A percentile compares a stretch with the other conserved stretches of the same genome.
These are phyloP conservation scores for Saussurea involucrata DNA, from an alignment of 129 eudicot species.

Conservation along the genomic window DNA sequence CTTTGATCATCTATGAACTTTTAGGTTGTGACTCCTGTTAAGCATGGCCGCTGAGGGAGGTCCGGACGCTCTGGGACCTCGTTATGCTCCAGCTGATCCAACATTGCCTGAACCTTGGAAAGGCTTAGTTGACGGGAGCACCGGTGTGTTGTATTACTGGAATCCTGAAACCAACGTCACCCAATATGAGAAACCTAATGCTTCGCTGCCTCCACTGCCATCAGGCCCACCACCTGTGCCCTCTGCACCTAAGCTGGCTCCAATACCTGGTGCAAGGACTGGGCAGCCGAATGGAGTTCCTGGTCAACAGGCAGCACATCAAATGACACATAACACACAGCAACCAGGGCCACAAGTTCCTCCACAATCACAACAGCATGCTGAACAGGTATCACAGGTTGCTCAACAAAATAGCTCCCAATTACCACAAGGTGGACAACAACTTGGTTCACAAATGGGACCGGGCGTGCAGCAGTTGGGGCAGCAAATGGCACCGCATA, in stretches of 20 bases:
- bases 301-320: slow-evolving; percentile 46
- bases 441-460: slow-evolving; percentile 38
- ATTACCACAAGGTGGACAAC: slow-evolving; percentile 29
- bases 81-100: slow-evolving; percentile 95
- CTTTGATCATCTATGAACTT: background rate
- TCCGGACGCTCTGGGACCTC: slow-evolving; percentile 62
- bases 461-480: slow-evolving; percentile 38
- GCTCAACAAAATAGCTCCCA: slow-evolving; percentile 38
- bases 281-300: slow-evolving; percentile 44
- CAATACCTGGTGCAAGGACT: slow-evolving; percentile 34
- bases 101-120: slow-evolving; percentile 94
- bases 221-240: slow-evolving; percentile 59
- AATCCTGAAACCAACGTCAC: slow-evolving; percentile 91
- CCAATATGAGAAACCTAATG: slow-evolving; percentile 81
- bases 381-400: slow-evolving; percentile 26
- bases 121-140: slow-evolving; percentile 86
- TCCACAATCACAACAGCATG: slow-evolving; percentile 34
- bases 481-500: slow-evolving; percentile 27
- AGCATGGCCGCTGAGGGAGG: slow-evolving; percentile 77
- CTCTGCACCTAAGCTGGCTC: slow-evolving; percentile 47
- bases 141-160: slow-evolving; percentile 83
- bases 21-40: slow-evolving; percentile 20
- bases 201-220: slow-evolving; percentile 60
- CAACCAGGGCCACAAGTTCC: slow-evolving; percentile 37
- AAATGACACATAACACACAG: slow-evolving; percentile 28